phyloP scores from a whole-genome alignment of 2,329 filamentous ascomycete genomes.

The Pleoardoris graminearum region DNA sequence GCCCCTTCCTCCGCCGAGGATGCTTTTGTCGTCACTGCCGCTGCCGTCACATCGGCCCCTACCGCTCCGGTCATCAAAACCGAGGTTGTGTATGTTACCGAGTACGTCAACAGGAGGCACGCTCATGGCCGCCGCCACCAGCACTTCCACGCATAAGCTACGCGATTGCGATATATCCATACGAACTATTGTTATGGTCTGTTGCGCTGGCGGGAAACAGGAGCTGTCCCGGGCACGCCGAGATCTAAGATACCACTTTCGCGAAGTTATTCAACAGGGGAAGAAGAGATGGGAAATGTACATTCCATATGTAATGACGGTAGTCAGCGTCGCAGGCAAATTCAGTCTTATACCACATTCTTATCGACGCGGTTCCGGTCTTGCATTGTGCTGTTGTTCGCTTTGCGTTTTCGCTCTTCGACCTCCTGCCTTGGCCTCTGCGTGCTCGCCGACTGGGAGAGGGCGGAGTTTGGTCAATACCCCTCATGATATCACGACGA shows the following conservation, averaged over 20 bases:
- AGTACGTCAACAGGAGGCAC: constrained; percentile 39
- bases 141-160: constrained; percentile 38
- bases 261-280: constrained; percentile 30
- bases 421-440: neutral
- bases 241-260: constrained; percentile 36
- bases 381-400: constrained; percentile 28
- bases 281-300: constrained; percentile 27
- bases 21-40: constrained; percentile 20
- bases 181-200: constrained; percentile 25
- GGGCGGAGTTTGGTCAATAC: constrained; percentile 8
- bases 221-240: constrained; percentile 18
- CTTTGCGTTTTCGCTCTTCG: neutral
- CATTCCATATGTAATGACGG: constrained; percentile 40
- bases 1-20: constrained; percentile 16
- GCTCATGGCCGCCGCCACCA: constrained; percentile 39
- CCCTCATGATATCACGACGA: constrained; percentile 17
- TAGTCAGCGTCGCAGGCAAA: constrained; percentile 46
- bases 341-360: constrained; percentile 32
- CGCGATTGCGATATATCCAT: constrained; percentile 16
- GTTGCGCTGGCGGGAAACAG: constrained; percentile 22
- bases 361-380: constrained; percentile 29
- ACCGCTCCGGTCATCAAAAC: constrained; percentile 31
- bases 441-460: neutral
- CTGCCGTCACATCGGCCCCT: constrained; percentile 26
- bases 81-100: constrained; percentile 39